phyloP scores from a whole-genome alignment of 2,329 filamentous ascomycete species.

The Salinomyces thailandicus region DNA sequence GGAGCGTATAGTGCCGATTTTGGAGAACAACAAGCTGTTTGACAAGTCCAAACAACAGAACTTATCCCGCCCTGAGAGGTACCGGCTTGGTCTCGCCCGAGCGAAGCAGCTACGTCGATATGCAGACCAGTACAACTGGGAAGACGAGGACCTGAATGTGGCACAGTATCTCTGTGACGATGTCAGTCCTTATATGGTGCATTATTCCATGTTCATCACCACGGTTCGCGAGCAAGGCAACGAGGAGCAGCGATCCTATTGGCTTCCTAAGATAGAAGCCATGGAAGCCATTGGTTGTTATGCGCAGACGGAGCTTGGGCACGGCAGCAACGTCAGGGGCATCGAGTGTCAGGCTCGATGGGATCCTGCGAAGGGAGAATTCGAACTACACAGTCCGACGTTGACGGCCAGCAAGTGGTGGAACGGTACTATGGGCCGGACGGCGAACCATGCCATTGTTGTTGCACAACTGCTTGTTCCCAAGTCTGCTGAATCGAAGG shows the following conservation, averaged over 20 bases:
- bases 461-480: constrained; percentile 43
- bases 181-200: constrained; percentile 43
- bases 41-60: constrained; percentile 42
- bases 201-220: constrained; percentile 42
- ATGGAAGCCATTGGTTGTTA: constrained; percentile 37
- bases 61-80: constrained; percentile 41
- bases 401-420: constrained; percentile 46
- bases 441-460: constrained; percentile 47
- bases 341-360: constrained; percentile 40
- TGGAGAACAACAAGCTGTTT: constrained; percentile 40
- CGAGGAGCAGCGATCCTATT: constrained; percentile 38
- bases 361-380: constrained; percentile 36
- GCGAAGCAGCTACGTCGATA: constrained; percentile 42
- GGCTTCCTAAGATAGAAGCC: constrained; percentile 40
- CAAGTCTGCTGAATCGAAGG: constrained; percentile 16
- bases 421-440: constrained; percentile 43
- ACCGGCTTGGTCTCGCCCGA: constrained; percentile 42
- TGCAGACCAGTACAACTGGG: constrained; percentile 37
- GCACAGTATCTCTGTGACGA: constrained; percentile 44
- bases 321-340: constrained; percentile 43
- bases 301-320: constrained; percentile 37
- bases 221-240: constrained; percentile 43
- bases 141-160: constrained; percentile 41
- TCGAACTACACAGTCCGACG: constrained; percentile 42
- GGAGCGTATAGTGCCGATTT: constrained; percentile 34